Evolutionary conservation across 2,329 filamentous ascomycete genomes (phyloP), one percentile per base, ranked within the genome.

Genomic region (Periconia macrospinosa): DNA sequence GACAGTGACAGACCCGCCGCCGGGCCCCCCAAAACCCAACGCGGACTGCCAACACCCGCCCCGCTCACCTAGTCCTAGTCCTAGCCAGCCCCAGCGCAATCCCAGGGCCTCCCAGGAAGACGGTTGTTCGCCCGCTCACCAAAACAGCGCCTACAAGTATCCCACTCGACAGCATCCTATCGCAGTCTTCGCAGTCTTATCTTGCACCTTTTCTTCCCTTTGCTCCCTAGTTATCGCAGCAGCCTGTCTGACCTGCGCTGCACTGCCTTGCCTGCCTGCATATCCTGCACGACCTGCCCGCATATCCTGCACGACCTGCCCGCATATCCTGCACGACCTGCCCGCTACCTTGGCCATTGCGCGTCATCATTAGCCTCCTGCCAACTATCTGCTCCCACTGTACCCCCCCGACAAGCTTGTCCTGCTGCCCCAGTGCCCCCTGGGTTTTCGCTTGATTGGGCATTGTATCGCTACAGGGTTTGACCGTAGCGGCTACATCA

Each of bases 401-500:
- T 33, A 45, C 53, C 53, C 57, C 49, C 63, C 51, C 48, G 51
- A 51, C 57, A 62, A 51, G 50, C 57, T 50, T 54, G 59, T 49
- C n/a, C 55, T 53, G 35, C 50, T 49, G 37, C 33, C n/a, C n/a
- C n/a, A n/a, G n/a, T n/a, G 41, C 54, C 61, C 64, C 61, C 61
- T 60, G 60, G 65, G 50, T 53, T 61, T 56, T 59, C 56, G 55
- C 62, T 45, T 72, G 65, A 71, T 73, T 73, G 68, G 71, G 57
- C 65, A 47, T 54, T 37, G 11, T 37, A n/a, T 37, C 11, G 33
- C 11, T 54, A 56, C 68, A 70, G 69, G 68, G 67, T 69, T n/a
- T 66, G 55, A 45, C 47, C 57, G 54, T 57, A 68, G 60, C 66
- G 56, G 60, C 67, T 60, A 65, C 68, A 75, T 70, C 67, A 74